A percentile compares a stretch with the other conserved stretches of the same genome.
phyloP scores from a whole-genome alignment of 805 yeast species.

The Candida nanaspora region DNA sequence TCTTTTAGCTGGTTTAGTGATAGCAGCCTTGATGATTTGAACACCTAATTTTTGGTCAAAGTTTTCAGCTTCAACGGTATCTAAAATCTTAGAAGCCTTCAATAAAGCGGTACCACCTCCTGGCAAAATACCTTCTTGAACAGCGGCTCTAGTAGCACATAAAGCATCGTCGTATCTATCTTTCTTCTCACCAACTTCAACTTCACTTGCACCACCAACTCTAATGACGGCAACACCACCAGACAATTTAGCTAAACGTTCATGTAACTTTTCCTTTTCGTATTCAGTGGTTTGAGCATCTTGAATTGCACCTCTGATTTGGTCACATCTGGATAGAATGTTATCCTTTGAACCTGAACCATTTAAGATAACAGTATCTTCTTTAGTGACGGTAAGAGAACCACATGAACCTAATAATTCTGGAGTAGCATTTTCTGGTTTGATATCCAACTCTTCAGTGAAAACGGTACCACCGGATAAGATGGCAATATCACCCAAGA shows the following conservation, averaged over 20 bases:
- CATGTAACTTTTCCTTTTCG: slow-evolving; percentile 95
- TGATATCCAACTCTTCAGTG: slow-evolving; percentile 91
- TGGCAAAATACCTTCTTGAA: slow-evolving; percentile 96
- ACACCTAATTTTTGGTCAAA: slow-evolving; percentile 97
- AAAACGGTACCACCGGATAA: slow-evolving; percentile 87
- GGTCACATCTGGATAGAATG: slow-evolving; percentile 84
- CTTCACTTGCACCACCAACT: slow-evolving; percentile 96
- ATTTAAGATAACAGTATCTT: slow-evolving; percentile 88
- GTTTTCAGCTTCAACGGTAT: slow-evolving; percentile 66
- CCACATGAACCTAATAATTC: slow-evolving; percentile 90
- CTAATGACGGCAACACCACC: slow-evolving; percentile 98
- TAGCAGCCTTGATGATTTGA: slow-evolving; percentile 85
- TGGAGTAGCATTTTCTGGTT: slow-evolving; percentile 89
- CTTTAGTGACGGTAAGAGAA: slow-evolving; percentile 87
- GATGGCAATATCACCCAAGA: slow-evolving; percentile 90
- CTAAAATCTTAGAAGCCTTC: slow-evolving; percentile 80
- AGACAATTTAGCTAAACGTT: slow-evolving; percentile 91
- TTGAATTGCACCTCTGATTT: slow-evolving; percentile 75
- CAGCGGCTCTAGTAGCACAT: slow-evolving; percentile 98
- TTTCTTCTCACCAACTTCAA: slow-evolving; percentile 99
- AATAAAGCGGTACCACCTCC: slow-evolving; percentile 99
- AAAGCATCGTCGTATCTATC: slow-evolving; percentile 98
- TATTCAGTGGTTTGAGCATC: slow-evolving; percentile 76
- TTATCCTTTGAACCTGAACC: slow-evolving; percentile 84
- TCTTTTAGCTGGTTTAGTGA: slow-evolving; percentile 91